Conservation (phyloP, 1,284 basidiomycete species). For the Austropuccinia psidii region DNA sequence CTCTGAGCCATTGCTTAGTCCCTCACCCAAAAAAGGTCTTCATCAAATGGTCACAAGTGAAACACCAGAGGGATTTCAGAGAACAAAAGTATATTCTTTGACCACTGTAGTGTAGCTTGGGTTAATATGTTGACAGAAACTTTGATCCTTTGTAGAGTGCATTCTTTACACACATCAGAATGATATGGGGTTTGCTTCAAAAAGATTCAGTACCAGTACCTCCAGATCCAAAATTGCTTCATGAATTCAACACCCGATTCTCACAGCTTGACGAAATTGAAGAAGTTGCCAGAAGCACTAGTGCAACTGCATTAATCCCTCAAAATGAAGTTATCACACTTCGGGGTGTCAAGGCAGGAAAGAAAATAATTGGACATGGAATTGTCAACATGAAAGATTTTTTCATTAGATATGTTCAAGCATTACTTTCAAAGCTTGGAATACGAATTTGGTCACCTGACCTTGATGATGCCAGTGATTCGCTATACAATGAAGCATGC, state of each 20-base stretch:
- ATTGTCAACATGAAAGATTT: not conserved
- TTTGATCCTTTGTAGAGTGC: too few species aligned
- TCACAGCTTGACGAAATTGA: too few species aligned
- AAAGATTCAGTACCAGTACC: not conserved
- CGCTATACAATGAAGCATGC: slow-evolving; percentile 10
- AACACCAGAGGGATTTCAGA: too few species aligned
- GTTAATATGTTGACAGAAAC: too few species aligned
- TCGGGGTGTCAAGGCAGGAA: not conserved
- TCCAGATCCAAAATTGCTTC: too few species aligned
- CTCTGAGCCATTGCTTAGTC: too few species aligned
- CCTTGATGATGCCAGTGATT: not conserved
- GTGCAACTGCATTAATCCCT: not conserved
- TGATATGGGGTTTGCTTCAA: slow-evolving; percentile 1
- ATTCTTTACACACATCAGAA: too few species aligned
- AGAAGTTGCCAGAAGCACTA: not conserved
- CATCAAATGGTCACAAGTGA: too few species aligned
- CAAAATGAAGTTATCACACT: not conserved
- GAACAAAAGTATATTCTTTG: too few species aligned
- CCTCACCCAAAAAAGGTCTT: too few species aligned
- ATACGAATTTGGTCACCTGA: slow-evolving; percentile 19
- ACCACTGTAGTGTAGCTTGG: too few species aligned
- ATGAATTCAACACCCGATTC: too few species aligned
- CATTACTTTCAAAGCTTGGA: slow-evolving; percentile 1
- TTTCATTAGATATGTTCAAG: slow-evolving; percentile 3
- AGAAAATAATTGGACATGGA: not conserved